Evolutionary conservation across 1,284 basidiomycete species (phyloP), one percentile per base, ranked within the genome.

Genomic region (Kwoniella shivajii): DNA sequence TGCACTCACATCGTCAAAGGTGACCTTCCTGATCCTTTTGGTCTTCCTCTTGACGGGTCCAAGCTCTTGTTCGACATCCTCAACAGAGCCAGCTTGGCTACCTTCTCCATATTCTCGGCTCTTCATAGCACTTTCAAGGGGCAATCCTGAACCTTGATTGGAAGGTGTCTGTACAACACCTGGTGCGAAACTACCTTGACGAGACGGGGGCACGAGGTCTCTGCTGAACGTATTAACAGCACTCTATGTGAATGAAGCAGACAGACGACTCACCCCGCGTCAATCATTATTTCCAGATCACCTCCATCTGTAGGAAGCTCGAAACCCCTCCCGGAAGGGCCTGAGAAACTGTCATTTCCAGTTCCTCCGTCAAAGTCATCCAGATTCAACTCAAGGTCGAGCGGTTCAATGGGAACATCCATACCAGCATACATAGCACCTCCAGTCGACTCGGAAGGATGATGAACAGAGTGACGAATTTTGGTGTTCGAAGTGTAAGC

Each of bases 351-450:
- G 22, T 54, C 50, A 30, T 64, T 49, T 1, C 56, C 50, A 3
- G 39, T n/a, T n/a, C 29, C 41, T 6, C 26, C 30, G 31, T 59
- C 31, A 13, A 45, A 30, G 9, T 47, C 56, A n/a, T 51, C 48
- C 4, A 67, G 54, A 29, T 57, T 39, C 24, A 61, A 38, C 3
- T 50, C 59, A 6, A 66, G 55, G 45, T 66, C 64, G 26, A 66
- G 44, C n/a, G 57, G 55, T 16, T 56, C 50, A 10, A 47, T 36
- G 5, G 30, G 43, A 9, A 59, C 29, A 34, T 55, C 38, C 22
- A 50, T 42, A 14, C 49, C 48, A n/a, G 57, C 44, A 26, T 55
- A 59, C 7, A 59, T 37, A 9, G 27, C 27, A 24, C 45, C 42
- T 13, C 51, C 54, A 38, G 48, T 59, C 11, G 51, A 52, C 22